Evolutionary conservation across 2,329 filamentous ascomycete species (phyloP), one percentile per base, ranked within the genome.

Genomic region (Aspergillus sp.): DNA sequence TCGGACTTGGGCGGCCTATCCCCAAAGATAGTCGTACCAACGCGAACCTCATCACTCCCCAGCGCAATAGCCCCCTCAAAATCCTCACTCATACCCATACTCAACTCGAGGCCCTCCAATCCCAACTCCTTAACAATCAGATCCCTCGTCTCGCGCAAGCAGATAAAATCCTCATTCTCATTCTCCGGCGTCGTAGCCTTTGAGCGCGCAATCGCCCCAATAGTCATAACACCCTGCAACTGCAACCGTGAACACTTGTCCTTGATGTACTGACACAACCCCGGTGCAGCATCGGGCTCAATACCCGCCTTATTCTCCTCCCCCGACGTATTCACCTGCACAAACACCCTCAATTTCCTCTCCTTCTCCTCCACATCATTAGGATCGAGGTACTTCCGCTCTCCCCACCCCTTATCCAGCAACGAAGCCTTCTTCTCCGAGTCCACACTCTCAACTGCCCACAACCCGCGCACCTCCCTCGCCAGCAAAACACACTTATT

Each of bases 71-170:
- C 93, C 6, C 85, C 86, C 73, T 95, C 90, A 67, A 91, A 98
- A 68, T 98, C 93, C 62, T 88, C 83, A 65, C 90, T 96, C 93
- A 98, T 98, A 5, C 91, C 91, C 91, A 98, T 98, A 69, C 90
- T 96, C 69, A 97, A 68, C 74, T 96, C 90, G 59, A 96, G 65
- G 4, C 55, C 65, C 13, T 73, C 64, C 37, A 82, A 57, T 0
- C 75, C 80, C 45, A 90, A 61, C 56, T 83, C 84, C 61, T 71
- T 62, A 2, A 77, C 80, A 2, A 96, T 82, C 12, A 80, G 68
- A 65, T 94, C 86, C 48, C 88, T 75, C 64, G 86, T 84, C 60
- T 85, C 77, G 44, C 73, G 75, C 62, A 98, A 68, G 4, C 72
- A 65, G 4, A 82, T 67, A 64, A 97, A 97, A 69, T 98, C 93